A percentile compares a stretch with the other conserved stretches of the same genome.
These are phyloP conservation scores for Oryza officinalis DNA, from an alignment of 176 grass and related monocot species.

Conservation along the genomic window DNA sequence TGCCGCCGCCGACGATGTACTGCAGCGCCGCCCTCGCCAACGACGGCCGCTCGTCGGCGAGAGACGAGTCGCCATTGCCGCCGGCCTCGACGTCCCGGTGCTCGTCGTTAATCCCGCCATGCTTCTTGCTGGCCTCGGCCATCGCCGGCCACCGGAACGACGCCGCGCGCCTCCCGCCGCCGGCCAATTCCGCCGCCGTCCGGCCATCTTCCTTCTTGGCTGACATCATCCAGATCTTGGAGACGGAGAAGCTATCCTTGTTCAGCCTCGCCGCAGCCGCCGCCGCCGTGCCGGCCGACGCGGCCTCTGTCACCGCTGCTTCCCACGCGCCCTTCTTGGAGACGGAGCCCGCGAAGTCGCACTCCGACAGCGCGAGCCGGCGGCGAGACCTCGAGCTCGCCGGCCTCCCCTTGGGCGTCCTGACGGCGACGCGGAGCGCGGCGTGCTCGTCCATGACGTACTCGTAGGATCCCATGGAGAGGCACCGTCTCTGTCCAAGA, in stretches of 20 bases:
- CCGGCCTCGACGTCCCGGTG: constrained; percentile 49
- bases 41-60: constrained; percentile 46
- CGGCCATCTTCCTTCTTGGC: constrained; percentile 18
- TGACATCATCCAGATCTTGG: constrained; percentile 67
- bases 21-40: constrained; percentile 51
- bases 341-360: constrained; percentile 55
- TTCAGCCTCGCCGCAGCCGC: constrained; percentile 5
- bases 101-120: not conserved
- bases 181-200: not conserved
- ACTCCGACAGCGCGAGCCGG: constrained; percentile 70
- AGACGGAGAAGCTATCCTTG: constrained; percentile 80
- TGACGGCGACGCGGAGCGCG: constrained; percentile 62
- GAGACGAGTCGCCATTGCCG: constrained; percentile 15
- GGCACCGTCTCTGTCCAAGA: constrained; percentile 68
- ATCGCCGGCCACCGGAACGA: constrained; percentile 72
- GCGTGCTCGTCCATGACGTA: constrained; percentile 73
- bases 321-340: constrained; percentile 61
- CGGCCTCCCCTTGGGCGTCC: constrained; percentile 61
- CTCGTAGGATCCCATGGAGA: constrained; percentile 95
- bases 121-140: constrained; percentile 25
- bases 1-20: constrained; percentile 53
- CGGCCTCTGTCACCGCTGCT: constrained; percentile 37
- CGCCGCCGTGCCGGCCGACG: not conserved
- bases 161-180: constrained; percentile 38
- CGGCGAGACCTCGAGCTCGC: constrained; percentile 37